Evolutionary conservation across 768 basidiomycete species (phyloP).

Genomic region (Melanogaster broomeanus): DNA sequence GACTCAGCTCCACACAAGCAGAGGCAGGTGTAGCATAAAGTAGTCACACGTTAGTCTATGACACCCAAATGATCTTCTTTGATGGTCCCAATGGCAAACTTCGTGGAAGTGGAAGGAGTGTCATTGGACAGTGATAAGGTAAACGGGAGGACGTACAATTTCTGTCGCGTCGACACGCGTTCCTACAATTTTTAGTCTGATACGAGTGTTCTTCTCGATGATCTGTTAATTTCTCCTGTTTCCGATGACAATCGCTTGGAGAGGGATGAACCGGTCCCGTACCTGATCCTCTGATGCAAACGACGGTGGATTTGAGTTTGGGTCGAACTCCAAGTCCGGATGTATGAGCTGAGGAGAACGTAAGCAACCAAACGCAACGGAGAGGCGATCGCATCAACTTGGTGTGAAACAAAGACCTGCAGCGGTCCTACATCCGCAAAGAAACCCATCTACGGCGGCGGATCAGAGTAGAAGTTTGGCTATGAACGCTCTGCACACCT

Average conservation of each 20-base stretch:
- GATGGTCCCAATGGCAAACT: slow-evolving; percentile 98
- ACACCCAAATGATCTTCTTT: slow-evolving; percentile 98
- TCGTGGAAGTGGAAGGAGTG: not conserved
- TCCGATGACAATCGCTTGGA: not conserved
- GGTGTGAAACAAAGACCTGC: slow-evolving; percentile 93
- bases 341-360: slow-evolving; percentile 73
- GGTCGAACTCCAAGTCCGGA: slow-evolving; percentile 92
- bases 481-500: slow-evolving; percentile 52
- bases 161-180: slow-evolving; percentile 97
- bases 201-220: slow-evolving; percentile 90
- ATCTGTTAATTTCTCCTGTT: slow-evolving; percentile 46
- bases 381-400: slow-evolving; percentile 52
- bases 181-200: slow-evolving; percentile 97
- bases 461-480: not conserved
- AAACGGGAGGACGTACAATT: slow-evolving; percentile 63
- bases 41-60: slow-evolving; percentile 55
- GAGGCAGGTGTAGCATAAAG: not conserved
- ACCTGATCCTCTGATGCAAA: slow-evolving; percentile 92
- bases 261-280: not conserved
- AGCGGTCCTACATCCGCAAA: slow-evolving; percentile 96
- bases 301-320: slow-evolving; percentile 95
- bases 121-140: not conserved
- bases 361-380: slow-evolving; percentile 2
- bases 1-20: not conserved
- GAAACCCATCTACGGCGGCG: slow-evolving; percentile 83